phyloP scores from a whole-genome alignment of 805 yeast species.

The Lachancea cidri region DNA sequence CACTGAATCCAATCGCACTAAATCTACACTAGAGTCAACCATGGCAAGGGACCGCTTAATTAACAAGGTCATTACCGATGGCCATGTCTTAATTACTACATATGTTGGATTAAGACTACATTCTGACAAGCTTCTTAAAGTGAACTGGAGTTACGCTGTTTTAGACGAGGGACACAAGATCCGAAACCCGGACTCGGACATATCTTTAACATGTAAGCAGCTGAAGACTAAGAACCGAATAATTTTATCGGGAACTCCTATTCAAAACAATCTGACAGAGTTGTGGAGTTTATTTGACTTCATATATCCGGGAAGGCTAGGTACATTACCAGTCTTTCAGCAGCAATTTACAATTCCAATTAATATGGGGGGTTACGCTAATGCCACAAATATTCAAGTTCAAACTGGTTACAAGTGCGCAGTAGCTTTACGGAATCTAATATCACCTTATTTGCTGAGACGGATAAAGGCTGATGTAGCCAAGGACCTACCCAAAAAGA shows the following conservation, averaged over 20 bases:
- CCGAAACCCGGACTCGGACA: slow-evolving; percentile 87
- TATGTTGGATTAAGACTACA: slow-evolving; percentile 81
- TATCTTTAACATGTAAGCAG: slow-evolving; percentile 80
- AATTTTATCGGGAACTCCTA: slow-evolving; percentile 92
- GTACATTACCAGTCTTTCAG: slow-evolving; percentile 92
- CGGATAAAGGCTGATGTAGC: slow-evolving; percentile 94
- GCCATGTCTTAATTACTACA: slow-evolving; percentile 86
- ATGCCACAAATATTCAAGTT: slow-evolving; percentile 92
- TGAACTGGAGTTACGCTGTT: slow-evolving; percentile 84
- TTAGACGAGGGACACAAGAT: slow-evolving; percentile 97
- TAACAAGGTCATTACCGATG: slow-evolving; percentile 55
- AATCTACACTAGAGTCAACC: slow-evolving; percentile 28
- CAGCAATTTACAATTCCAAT: slow-evolving; percentile 90
- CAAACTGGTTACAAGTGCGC: slow-evolving; percentile 97
- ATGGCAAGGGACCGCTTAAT: slow-evolving; percentile 28
- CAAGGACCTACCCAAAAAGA: slow-evolving; percentile 85
- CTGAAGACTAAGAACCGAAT: slow-evolving; percentile 79
- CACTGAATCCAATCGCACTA: slow-evolving; percentile 23
- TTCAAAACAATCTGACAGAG: slow-evolving; percentile 87
- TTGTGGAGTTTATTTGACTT: slow-evolving; percentile 95
- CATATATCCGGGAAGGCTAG: slow-evolving; percentile 89
- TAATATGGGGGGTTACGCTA: slow-evolving; percentile 96
- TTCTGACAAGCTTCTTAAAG: slow-evolving; percentile 54
- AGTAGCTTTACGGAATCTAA: slow-evolving; percentile 77
- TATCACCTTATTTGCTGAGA: slow-evolving; percentile 83